Conservation (phyloP, 495 filamentous ascomycete genomes). For the Annulohypoxylon maeteangense region DNA sequence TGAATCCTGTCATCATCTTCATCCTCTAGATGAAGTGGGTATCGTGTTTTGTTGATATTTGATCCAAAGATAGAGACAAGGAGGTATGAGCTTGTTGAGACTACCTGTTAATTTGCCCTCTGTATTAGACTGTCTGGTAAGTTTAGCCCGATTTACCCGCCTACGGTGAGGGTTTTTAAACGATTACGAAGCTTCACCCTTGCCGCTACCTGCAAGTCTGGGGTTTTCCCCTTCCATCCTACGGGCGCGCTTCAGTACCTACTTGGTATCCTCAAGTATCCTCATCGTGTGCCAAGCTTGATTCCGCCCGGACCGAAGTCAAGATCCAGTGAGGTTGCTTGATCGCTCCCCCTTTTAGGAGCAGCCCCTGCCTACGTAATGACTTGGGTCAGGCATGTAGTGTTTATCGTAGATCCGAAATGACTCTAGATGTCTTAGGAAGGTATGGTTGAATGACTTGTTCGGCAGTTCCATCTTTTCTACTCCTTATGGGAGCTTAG, state of each 20-base stretch:
- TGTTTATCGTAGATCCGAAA: conserved; percentile 4
- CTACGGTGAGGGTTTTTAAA: not conserved
- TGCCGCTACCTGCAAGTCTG: not conserved
- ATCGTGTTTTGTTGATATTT: not conserved
- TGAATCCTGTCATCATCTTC: not conserved
- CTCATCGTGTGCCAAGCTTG: not conserved
- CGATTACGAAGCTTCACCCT: not conserved
- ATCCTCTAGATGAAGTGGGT: not conserved
- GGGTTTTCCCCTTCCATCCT: not conserved
- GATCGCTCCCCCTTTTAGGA: not conserved
- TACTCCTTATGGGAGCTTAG: not conserved
- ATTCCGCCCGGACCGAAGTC: not conserved
- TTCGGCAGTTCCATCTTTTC: not conserved
- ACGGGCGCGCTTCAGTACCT: not conserved
- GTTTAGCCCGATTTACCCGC: not conserved
- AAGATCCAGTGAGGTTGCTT: not conserved
- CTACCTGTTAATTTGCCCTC: not conserved
- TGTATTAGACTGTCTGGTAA: not conserved
- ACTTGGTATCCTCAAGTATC: not conserved
- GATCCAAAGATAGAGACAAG: not conserved
- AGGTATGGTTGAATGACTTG: not conserved
- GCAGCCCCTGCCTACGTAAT: not conserved
- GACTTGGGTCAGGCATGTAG: not conserved
- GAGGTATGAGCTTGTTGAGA: not conserved
- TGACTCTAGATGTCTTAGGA: not conserved